phyloP scores from a whole-genome alignment of 2,329 filamentous ascomycete genomes.

The Cytospora piceae region DNA sequence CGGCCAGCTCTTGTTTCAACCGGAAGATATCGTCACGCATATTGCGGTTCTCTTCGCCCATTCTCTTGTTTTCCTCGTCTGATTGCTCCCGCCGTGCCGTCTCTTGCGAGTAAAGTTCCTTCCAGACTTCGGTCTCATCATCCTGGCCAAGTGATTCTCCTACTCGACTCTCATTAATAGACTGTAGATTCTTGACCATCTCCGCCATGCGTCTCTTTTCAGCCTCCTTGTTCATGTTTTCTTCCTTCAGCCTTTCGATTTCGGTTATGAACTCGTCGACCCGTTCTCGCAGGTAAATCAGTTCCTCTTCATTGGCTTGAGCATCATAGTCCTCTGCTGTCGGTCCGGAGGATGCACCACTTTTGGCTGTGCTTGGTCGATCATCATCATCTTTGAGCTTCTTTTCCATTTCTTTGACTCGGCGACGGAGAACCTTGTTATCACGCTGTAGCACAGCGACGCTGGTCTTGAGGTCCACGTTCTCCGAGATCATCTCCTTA shows the following conservation, averaged over 20 bases:
- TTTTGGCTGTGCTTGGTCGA: conserved; percentile 63
- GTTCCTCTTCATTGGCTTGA: conserved; percentile 77
- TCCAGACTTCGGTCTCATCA: conserved; percentile 50
- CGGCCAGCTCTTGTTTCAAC: conserved; percentile 62
- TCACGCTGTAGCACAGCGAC: conserved; percentile 89
- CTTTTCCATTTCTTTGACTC: conserved; percentile 85
- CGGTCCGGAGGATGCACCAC: conserved; percentile 59
- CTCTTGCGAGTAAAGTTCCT: conserved; percentile 76
- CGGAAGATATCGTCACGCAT: conserved; percentile 84
- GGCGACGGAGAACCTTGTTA: conserved; percentile 78
- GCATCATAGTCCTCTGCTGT: conserved; percentile 61
- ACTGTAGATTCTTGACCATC: conserved; percentile 66
- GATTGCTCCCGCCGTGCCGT: conserved; percentile 85
- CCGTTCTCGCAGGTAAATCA: conserved; percentile 81
- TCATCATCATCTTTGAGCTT: conserved; percentile 68
- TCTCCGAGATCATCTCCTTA: conserved; percentile 97
- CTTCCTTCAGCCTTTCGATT: conserved; percentile 79
- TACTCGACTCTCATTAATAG: conserved; percentile 56
- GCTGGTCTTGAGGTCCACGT: conserved; percentile 91
- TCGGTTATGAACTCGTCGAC: conserved; percentile 83
- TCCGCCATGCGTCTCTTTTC: conserved; percentile 88
- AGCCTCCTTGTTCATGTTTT: conserved; percentile 76
- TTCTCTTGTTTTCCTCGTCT: conserved; percentile 81
- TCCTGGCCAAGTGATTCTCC: conserved; percentile 34
- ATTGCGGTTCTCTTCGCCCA: conserved; percentile 81